phyloP scores from a whole-genome alignment of 208 protist genomes.

The Crithidia thermophila region DNA sequence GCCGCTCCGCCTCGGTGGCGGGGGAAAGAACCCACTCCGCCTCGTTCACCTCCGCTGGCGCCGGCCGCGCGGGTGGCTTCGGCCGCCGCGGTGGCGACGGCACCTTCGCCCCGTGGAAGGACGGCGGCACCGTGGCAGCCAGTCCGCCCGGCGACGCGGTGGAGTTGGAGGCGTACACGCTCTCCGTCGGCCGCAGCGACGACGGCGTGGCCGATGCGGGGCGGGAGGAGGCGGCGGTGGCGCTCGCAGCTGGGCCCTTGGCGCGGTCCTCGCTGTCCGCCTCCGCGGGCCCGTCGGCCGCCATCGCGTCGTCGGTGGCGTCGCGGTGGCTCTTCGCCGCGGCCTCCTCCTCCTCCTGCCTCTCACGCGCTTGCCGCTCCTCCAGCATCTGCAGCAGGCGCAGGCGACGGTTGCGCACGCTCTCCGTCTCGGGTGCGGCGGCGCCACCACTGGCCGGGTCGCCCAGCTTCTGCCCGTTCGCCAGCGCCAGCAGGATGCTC shows the following conservation, averaged over 20 bases:
- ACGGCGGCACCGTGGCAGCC: no score
- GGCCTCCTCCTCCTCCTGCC: conserved; percentile 11
- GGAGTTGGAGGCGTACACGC: no score
- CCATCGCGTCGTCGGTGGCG: background rate
- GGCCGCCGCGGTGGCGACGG: background rate
- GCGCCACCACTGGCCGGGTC: background rate
- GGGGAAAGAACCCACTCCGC: conserved; percentile 15
- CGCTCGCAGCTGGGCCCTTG: background rate
- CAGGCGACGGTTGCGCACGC: conserved; percentile 42
- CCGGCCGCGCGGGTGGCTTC: background rate
- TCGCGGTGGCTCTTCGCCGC: conserved; percentile 2
- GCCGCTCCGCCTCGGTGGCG: conserved; percentile 34
- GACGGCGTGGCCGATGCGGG: no score
- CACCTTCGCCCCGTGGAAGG: conserved; percentile 44
- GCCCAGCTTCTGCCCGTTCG: conserved; percentile 9
- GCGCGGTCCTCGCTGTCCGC: no score
- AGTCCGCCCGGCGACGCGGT: no score
- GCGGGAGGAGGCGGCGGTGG: background rate
- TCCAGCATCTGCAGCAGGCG: conserved; percentile 39
- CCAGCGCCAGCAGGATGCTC: conserved; percentile 45
- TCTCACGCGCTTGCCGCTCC: conserved; percentile 20
- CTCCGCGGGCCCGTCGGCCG: background rate
- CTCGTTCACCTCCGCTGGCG: background rate
- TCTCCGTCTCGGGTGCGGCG: conserved; percentile 31
- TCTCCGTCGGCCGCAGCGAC: no score